Evolutionary conservation across 306 rosid species (phyloP).

Genomic region (Trifolium subterraneum): DNA sequence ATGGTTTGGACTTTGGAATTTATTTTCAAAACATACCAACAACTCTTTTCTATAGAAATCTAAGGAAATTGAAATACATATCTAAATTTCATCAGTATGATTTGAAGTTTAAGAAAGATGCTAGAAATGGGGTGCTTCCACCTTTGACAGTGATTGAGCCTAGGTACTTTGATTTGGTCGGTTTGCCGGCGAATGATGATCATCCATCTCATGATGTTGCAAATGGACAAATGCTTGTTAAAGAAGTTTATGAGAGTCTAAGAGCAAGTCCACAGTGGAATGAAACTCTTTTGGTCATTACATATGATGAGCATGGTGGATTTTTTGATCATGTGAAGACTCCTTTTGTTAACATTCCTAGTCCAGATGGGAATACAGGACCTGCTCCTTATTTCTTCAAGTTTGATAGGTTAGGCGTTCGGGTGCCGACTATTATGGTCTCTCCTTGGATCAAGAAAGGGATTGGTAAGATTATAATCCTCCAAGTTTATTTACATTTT

Average conservation of each 20-base stretch:
- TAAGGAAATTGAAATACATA: slow-evolving; percentile 84
- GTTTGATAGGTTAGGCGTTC: slow-evolving; percentile 96
- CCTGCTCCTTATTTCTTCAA: slow-evolving; percentile 98
- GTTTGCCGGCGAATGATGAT: slow-evolving; percentile 85
- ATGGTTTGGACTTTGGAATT: slow-evolving; percentile 71
- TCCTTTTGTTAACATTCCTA: slow-evolving; percentile 85
- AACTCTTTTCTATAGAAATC: slow-evolving; percentile 82
- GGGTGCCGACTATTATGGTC: slow-evolving; percentile 94
- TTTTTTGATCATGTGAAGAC: slow-evolving; percentile 91
- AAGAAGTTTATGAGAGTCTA: slow-evolving; percentile 90
- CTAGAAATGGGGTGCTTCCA: slow-evolving; percentile 85
- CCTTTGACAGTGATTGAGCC: slow-evolving; percentile 92
- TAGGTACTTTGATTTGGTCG: slow-evolving; percentile 77
- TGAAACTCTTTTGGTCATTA: slow-evolving; percentile 80
- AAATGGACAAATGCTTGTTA: slow-evolving; percentile 87
- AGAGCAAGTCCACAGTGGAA: slow-evolving; percentile 98
- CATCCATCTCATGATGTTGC: slow-evolving; percentile 99
- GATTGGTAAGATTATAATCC: slow-evolving; percentile 61
- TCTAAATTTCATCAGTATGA: slow-evolving; percentile 80
- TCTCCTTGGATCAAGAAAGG: slow-evolving; percentile 99
- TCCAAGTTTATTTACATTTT: slow-evolving; percentile 5
- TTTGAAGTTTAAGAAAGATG: slow-evolving; percentile 80
- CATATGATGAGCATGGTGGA: slow-evolving; percentile 98
- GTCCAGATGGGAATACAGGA: slow-evolving; percentile 95
- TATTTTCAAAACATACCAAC: slow-evolving; percentile 90